Evolutionary conservation across 2,329 filamentous ascomycete species (phyloP).

Genomic region (Leptodontidium sp.): DNA sequence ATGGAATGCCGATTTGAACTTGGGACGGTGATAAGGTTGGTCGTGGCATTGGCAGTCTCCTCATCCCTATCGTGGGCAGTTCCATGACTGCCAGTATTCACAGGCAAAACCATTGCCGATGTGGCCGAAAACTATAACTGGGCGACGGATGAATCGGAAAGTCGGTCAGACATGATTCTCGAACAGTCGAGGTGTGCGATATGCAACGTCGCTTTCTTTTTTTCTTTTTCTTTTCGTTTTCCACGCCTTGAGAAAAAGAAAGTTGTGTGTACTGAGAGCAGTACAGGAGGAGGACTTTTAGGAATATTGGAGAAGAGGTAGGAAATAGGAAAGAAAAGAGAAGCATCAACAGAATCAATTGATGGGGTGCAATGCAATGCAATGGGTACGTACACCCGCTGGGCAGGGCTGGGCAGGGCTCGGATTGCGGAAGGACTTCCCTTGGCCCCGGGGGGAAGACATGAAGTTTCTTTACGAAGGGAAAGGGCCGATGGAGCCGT

Average conservation of each 20-base stretch:
- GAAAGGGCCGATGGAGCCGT: conserved; percentile 21
- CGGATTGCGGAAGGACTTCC: conserved; percentile 24
- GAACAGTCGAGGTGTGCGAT: conserved; percentile 4
- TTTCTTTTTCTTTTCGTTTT: background rate
- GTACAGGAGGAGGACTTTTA: background rate
- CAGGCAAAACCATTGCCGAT: conserved; percentile 28
- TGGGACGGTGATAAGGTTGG: conserved; percentile 9
- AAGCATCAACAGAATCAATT: conserved; percentile 29
- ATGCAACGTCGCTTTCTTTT: conserved; percentile 22
- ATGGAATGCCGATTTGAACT: conserved; percentile 33
- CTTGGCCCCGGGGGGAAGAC: conserved; percentile 24
- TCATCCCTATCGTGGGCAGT: background rate
- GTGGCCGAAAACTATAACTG: conserved; percentile 23
- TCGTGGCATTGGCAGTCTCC: conserved; percentile 7
- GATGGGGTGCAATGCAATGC: background rate
- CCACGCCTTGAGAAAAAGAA: background rate
- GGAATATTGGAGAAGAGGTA: conserved; percentile 7
- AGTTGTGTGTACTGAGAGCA: conserved; percentile 9
- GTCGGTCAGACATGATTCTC: conserved; percentile 33
- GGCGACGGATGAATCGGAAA: conserved; percentile 25
- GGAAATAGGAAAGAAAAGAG: conserved; percentile 25
- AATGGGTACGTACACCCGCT: conserved; percentile 4
- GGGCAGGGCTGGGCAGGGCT: background rate
- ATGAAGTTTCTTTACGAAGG: conserved; percentile 14
- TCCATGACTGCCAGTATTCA: conserved; percentile 26